Percentiles rank a stretch among this genome's conserved stretches.
Conservation (phyloP, 164 flowering plant genomes). For the Tinospora cordifolia region DNA sequence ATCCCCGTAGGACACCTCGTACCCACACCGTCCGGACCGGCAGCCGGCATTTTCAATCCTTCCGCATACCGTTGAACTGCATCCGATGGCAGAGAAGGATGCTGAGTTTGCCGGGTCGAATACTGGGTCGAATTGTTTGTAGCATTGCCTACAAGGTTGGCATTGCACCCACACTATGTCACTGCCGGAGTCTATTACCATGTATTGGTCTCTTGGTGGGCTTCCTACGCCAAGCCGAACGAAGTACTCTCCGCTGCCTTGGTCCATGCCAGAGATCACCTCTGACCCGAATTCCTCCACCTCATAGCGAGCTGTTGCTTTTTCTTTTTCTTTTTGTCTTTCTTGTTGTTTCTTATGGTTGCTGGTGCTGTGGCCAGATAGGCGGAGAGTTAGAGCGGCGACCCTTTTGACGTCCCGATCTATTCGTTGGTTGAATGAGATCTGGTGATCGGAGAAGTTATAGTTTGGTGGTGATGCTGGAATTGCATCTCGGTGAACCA, state of each 20-base stretch:
- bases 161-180: constrained; percentile 93
- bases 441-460: constrained; percentile 16
- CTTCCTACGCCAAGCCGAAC: constrained; percentile 87
- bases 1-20: constrained; percentile 63
- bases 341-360: background rate
- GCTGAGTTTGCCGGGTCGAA: constrained; percentile 71
- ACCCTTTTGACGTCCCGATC: constrained; percentile 46
- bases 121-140: constrained; percentile 76
- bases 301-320: constrained; percentile 12
- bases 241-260: constrained; percentile 88
- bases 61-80: constrained; percentile 46
- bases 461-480: background rate
- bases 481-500: constrained; percentile 24
- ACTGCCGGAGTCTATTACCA: constrained; percentile 86
- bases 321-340: background rate
- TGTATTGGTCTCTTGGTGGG: constrained; percentile 62
- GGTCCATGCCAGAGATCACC: constrained; percentile 85
- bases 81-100: constrained; percentile 54
- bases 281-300: constrained; percentile 65
- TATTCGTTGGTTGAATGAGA: constrained; percentile 39
- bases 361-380: constrained; percentile 13
- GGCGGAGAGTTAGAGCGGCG: constrained; percentile 28
- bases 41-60: constrained; percentile 46
- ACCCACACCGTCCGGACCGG: constrained; percentile 57
- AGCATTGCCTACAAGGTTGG: constrained; percentile 69